These are phyloP conservation scores for Erucastrum elatum DNA, from an alignment of 345 rosid genomes.

Conservation along the genomic window DNA sequence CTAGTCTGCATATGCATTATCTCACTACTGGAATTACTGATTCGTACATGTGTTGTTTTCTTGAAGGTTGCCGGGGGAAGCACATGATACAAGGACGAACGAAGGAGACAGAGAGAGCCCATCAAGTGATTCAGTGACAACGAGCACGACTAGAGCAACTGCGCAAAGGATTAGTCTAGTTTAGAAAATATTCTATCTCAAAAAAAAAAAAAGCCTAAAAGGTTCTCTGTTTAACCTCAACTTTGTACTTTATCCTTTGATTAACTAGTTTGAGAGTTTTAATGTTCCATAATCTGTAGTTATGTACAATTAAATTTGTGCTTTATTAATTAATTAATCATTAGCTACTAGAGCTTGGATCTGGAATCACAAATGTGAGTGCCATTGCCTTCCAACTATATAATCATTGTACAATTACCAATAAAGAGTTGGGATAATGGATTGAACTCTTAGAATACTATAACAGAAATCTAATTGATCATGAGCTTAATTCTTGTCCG, in stretches of 20 bases:
- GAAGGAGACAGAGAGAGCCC: conserved; percentile 52
- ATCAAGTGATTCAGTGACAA: conserved; percentile 49
- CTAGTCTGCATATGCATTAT: not conserved
- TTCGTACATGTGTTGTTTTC: not conserved
- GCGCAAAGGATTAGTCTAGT: conserved; percentile 35
- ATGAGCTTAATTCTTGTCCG: too few relatives aligned
- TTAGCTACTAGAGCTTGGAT: not conserved
- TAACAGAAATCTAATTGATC: too few relatives aligned
- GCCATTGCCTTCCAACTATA: not conserved
- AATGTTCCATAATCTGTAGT: not conserved
- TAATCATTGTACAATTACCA: not conserved
- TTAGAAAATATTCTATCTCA: conserved; percentile 18
- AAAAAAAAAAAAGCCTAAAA: not conserved
- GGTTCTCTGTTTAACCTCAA: conserved; percentile 12
- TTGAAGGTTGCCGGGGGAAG: conserved; percentile 62
- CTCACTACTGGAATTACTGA: not conserved
- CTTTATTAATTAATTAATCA: not conserved
- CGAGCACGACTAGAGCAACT: conserved; percentile 11
- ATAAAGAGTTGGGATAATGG: not conserved
- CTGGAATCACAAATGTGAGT: not conserved
- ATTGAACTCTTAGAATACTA: not conserved
- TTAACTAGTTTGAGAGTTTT: not conserved
- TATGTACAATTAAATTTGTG: not conserved
- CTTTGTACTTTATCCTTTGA: not conserved
- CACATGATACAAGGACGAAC: conserved; percentile 49